phyloP scores from a whole-genome alignment of 169 alveolate genomes.

The Plasmodium gaboni region DNA sequence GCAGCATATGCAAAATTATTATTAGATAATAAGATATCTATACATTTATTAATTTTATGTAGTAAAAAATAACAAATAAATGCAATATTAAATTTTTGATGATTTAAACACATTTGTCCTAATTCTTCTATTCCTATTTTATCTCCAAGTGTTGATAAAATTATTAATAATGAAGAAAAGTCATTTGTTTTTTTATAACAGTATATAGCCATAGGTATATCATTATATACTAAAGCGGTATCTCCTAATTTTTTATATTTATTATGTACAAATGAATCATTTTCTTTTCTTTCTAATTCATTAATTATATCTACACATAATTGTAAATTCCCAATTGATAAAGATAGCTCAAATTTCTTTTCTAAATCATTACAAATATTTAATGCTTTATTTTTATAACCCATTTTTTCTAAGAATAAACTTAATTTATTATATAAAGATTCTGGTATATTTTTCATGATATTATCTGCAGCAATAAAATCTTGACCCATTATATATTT shows the following conservation, averaged over 20 bases:
- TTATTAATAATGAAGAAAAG: conserved; percentile 79
- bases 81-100: conserved; percentile 79
- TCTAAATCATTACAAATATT: conserved; percentile 92
- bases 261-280: conserved; percentile 77
- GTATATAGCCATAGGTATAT: conserved; percentile 83
- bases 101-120: conserved; percentile 78
- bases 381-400: conserved; percentile 92
- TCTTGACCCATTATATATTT: conserved; percentile 78
- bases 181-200: conserved; percentile 84
- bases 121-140: conserved; percentile 62
- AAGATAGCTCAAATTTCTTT: conserved; percentile 94
- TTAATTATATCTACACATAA: conserved; percentile 86
- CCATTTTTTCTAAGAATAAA: conserved; percentile 92
- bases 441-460: conserved; percentile 82
- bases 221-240: conserved; percentile 82
- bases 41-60: conserved; percentile 81
- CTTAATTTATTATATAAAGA: conserved; percentile 91
- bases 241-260: conserved; percentile 89
- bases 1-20: conserved; percentile 83
- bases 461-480: conserved; percentile 85
- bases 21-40: conserved; percentile 75
- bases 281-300: conserved; percentile 79
- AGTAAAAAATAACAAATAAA: conserved; percentile 83
- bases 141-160: conserved; percentile 81
- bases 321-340: conserved; percentile 90